phyloP scores from a whole-genome alignment of 2,329 filamentous ascomycete genomes.

The Alternaria ventricosa region DNA sequence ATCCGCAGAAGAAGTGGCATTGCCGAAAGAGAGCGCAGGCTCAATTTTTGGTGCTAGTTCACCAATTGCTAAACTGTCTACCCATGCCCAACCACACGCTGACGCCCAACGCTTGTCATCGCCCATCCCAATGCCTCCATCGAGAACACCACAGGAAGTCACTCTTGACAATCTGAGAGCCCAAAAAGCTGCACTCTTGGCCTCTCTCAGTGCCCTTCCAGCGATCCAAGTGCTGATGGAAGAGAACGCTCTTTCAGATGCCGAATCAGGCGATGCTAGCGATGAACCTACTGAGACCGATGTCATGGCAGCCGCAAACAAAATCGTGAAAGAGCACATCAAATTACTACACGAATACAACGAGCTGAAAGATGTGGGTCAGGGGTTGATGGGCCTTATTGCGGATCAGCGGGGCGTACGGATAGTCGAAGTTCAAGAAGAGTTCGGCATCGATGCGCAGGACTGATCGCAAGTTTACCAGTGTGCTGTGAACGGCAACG shows the following conservation, averaged over 20 bases:
- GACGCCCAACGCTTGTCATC: neutral
- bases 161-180: conserved; percentile 56
- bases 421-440: conserved; percentile 57
- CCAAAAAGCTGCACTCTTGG: conserved; percentile 49
- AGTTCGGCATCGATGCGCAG: conserved; percentile 54
- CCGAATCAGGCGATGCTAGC: conserved; percentile 10
- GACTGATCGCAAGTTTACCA: conserved; percentile 42
- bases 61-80: neutral
- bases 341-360: conserved; percentile 72
- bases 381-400: conserved; percentile 70
- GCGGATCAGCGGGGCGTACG: conserved; percentile 68
- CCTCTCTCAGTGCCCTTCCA: conserved; percentile 37
- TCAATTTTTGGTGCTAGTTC: neutral
- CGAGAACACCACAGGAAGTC: conserved; percentile 52
- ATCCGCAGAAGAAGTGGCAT: neutral
- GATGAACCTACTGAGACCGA: conserved; percentile 40
- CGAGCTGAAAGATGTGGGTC: conserved; percentile 71
- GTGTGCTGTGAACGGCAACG: neutral
- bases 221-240: conserved; percentile 44
- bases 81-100: neutral
- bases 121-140: conserved; percentile 2
- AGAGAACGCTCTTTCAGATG: conserved; percentile 32
- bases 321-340: conserved; percentile 68
- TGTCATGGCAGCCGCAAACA: conserved; percentile 53
- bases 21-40: neutral